Percentiles rank a stretch among this genome's conserved stretches.
These are phyloP conservation scores for Talaromyces sp. DNA, from an alignment of 2,329 filamentous ascomycete species.

Conservation along the genomic window DNA sequence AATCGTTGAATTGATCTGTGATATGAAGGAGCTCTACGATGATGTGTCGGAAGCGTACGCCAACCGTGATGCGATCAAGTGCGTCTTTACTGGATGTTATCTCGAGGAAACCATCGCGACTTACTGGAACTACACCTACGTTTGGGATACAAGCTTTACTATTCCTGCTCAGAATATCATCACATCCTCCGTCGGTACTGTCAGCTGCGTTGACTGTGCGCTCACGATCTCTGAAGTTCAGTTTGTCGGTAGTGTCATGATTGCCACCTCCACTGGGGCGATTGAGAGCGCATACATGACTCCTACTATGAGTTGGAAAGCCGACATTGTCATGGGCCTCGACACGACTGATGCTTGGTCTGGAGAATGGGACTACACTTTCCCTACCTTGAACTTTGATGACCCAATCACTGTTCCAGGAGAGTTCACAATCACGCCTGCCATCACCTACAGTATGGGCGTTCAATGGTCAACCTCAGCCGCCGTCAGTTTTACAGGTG, in stretches of 20 bases:
- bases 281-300: not conserved
- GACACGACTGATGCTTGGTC: not conserved
- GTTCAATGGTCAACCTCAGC: not conserved
- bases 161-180: not conserved
- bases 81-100: not conserved
- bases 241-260: conserved; percentile 3
- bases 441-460: not conserved
- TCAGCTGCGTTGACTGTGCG: not conserved
- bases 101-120: not conserved
- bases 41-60: not conserved
- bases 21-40: not conserved
- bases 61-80: not conserved
- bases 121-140: not conserved
- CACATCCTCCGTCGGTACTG: not conserved
- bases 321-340: not conserved
- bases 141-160: not conserved
- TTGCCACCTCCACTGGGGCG: not conserved
- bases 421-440: conserved; percentile 1
- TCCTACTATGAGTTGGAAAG: not conserved
- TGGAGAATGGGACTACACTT: not conserved
- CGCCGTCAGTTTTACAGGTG: not conserved
- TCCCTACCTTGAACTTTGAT: not conserved
- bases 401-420: not conserved
- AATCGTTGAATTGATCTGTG: not conserved
- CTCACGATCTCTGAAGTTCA: not conserved